phyloP scores from a whole-genome alignment of 768 basidiomycete species.

The Lyophyllum semitale region DNA sequence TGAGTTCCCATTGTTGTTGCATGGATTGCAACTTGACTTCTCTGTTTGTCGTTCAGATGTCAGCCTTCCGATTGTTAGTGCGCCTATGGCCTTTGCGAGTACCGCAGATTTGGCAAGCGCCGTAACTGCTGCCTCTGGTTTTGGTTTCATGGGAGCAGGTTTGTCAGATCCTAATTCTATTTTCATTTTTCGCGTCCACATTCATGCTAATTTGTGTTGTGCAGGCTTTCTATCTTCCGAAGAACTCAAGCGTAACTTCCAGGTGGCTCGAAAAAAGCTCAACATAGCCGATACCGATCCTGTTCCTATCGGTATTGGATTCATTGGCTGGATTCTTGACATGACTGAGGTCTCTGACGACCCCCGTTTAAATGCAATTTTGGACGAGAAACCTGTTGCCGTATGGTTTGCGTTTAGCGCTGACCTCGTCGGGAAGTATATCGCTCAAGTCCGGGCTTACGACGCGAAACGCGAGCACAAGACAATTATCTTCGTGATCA shows the following conservation, averaged over 20 bases:
- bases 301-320: constrained; percentile 58
- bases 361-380: constrained; percentile 38
- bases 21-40: neutral
- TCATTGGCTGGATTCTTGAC: constrained; percentile 57
- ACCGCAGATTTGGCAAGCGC: constrained; percentile 35
- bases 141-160: constrained; percentile 59
- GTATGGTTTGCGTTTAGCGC: constrained; percentile 67
- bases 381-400: constrained; percentile 48
- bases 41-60: neutral
- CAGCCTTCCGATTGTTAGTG: constrained; percentile 48
- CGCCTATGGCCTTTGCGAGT: constrained; percentile 55
- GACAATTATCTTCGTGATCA: constrained; percentile 55
- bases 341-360: constrained; percentile 31
- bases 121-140: constrained; percentile 53
- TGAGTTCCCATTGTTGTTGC: neutral
- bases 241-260: constrained; percentile 38
- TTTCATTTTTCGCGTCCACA: neutral
- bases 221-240: constrained; percentile 37
- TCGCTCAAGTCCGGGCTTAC: constrained; percentile 45
- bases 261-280: constrained; percentile 35
- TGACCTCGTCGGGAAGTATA: constrained; percentile 51
- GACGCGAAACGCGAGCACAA: constrained; percentile 37
- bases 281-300: constrained; percentile 24
- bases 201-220: neutral
- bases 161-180: too few relatives aligned